These are phyloP conservation scores for Ceraceosorus guamensis DNA, from an alignment of 1,284 basidiomycete genomes.

Conservation along the genomic window DNA sequence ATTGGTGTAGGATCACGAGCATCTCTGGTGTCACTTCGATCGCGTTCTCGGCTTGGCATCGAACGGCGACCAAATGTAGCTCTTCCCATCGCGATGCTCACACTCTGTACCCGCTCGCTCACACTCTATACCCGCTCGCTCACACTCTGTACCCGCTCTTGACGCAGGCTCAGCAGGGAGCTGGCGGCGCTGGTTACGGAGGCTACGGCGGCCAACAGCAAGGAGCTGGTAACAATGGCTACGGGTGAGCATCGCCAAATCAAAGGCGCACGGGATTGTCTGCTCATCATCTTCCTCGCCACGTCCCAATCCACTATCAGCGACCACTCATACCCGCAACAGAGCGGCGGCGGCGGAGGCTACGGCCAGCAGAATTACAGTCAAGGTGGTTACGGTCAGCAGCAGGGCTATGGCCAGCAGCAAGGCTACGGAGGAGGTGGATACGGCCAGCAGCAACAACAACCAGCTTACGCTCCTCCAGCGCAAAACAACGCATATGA, in stretches of 20 bases:
- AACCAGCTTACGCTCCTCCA: slow-evolving; percentile 7
- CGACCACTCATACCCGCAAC: slow-evolving; percentile 46
- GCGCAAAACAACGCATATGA: slow-evolving; percentile 22
- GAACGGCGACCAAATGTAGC: too few relatives aligned
- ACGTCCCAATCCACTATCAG: neutral
- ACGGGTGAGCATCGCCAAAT: slow-evolving; percentile 15
- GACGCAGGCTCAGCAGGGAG: slow-evolving; percentile 13
- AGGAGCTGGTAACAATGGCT: slow-evolving; percentile 39
- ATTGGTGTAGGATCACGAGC: neutral
- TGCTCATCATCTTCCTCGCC: neutral
- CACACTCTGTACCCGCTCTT: neutral
- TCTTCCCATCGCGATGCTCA: too few relatives aligned
- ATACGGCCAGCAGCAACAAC: slow-evolving; percentile 4
- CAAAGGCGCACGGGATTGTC: neutral
- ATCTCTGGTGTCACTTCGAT: neutral
- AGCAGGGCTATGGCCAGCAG: slow-evolving; percentile 17
- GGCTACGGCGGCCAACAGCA: slow-evolving; percentile 39
- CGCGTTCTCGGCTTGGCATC: too few relatives aligned
- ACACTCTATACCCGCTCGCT: too few relatives aligned
- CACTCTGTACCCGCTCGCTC: neutral
- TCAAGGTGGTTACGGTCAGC: slow-evolving; percentile 1
- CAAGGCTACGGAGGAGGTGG: slow-evolving; percentile 10
- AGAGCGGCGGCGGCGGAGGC: slow-evolving; percentile 15
- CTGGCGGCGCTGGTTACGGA: slow-evolving; percentile 24
- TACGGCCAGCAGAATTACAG: slow-evolving; percentile 8